Base-by-base conservation (phyloP, 257 asterid genomes). In the Salvia hispanica region DNA sequence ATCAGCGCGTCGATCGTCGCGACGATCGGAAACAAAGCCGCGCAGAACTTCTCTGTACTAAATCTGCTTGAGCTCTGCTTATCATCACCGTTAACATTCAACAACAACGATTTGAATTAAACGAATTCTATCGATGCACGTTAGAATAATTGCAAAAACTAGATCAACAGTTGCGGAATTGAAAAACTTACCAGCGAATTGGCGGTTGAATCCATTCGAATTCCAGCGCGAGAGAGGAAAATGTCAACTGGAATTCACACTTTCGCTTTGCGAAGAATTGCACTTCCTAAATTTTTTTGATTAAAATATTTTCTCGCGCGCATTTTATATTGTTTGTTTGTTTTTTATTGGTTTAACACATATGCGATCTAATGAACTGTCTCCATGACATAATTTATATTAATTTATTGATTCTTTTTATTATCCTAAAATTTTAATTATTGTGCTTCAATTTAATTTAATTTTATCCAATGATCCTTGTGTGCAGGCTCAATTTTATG, bases 41-140 rank as follows among this genome's bases (percentile, higher is more conserved):
- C 81, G 78, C 95, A 91, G 9, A 88, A 6, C 66, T 69, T 85
- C 80, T 88, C 96, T 7, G 80, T 5, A 12, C 77, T 77, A 50
- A 80, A 67, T 3, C 88, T 80, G 73, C 85, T 81, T 25, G 83
- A 80, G 11, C 64, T 78, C 83, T 36, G 71, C 56, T 72, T 42
- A 36, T 25, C 31, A 25, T 70, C 71, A 9, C 62, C 69, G 18
- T 33, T n/a, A 60, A 31, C n/a, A 70, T 48, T 37, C 6, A 63
- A 65, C 73, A 58, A 18, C 64, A 44, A 44, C 53, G 53, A 42
- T 51, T 18, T 18, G 9, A 66, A 11, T 10, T 70, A 61, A 42
- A 16, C 34, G 33, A 44, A 18, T 59, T 66, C 50, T 13, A 34
- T 40, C 4, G 16, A 9, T 3, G 10, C 64, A 12, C 33, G 42